Evolutionary conservation across 164 flowering plant species (phyloP), one percentile per base, ranked within the genome.

Genomic region (Chloranthus sessilifolius): DNA sequence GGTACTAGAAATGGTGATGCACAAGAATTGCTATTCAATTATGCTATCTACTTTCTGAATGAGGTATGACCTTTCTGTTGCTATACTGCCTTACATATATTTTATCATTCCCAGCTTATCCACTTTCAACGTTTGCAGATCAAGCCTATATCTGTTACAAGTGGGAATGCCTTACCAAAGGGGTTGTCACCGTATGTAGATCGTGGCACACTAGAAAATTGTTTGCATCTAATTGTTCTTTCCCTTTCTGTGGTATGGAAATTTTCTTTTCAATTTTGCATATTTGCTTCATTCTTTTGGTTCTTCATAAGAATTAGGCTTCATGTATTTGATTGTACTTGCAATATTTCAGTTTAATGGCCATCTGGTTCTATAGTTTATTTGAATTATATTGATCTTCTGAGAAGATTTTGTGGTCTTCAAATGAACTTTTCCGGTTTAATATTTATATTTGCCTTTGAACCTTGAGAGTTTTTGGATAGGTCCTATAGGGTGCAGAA

Each of bases 221-320:
- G 90, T 69, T 81, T 94, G 55, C 95, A 94, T 61, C 83, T 86
- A 9, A 70, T 77, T 66, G 89, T 85, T 67, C 96, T 94, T 53
- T 84, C 99, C 43, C 71, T 94, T 25, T 77, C 88, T 39, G 85
- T 85, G 77, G 99, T 89, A 55, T 49, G 71, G 43, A 36, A 29
- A 43, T 38, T 21, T 35, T 30, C n/a, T 57, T 42, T 38, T 25
- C 15, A 8, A 12, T 51, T 48, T 9, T 24, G 20, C 5, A 17
- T 20, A 9, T 45, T 4, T 56, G 41, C 42, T 42, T 29, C 24
- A 8, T 15, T 43, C 4, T 15, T 33, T 16, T 56, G 7, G 23
- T 40, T 33, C 33, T 20, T 16, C 25, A 31, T n/a, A 21, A 55
- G 11, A 30, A 48, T n/a, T 25, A 35, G 55, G 28, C 42, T 19